Base-by-base conservation (phyloP, 2,329 filamentous ascomycete species). In the Aspergillus floridensis region DNA sequence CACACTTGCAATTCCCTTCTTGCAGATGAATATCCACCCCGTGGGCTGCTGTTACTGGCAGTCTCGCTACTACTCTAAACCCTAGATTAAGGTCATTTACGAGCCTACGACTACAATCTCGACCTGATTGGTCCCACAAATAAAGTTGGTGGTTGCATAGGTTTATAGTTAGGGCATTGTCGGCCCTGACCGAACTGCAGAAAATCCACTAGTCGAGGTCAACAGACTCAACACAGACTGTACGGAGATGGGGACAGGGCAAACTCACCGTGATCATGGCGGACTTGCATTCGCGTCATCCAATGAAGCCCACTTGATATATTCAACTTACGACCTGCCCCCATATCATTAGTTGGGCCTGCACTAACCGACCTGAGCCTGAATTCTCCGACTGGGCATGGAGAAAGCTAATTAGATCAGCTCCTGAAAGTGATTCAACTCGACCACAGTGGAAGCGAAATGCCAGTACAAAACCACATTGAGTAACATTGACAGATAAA, bases 241-340 rank as follows among this genome's bases (percentile, higher is more conserved):
- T 26, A 6, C 24, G 24, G 24, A 26, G 2, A 26, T 8, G 5
- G 24, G 24, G 24, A 6, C 24, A 2, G 1, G 6, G 24, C 24
- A 26, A 26, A 3, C 24, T 7, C 7, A 3, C 24, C 6, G 32
- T 11, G 32, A 35, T 35, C 24, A 26, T 35, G 11, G 14, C 2
- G 10, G 32, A 35, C 11, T 35, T 35, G 11, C 32, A 54, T 54
- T 47, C 38, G 52, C 38, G 7, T 54, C 16, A 5, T n/a, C 52
- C 52, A 54, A 54, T 54, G 22, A 31, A 31, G 52, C 11, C 11
- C 21, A 14, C 31, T 32, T 38, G 16, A 57, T 14, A 3, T 26
- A n/a, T 35, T 31, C 49, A 59, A 59, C 44, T 55, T 58, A 50
- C 49, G 58, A 48, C n/a, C 56, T 62, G 54, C 60, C 58, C 58